Evolutionary conservation across 805 yeast species (phyloP).

Genomic region (Ogataea angusta): DNA sequence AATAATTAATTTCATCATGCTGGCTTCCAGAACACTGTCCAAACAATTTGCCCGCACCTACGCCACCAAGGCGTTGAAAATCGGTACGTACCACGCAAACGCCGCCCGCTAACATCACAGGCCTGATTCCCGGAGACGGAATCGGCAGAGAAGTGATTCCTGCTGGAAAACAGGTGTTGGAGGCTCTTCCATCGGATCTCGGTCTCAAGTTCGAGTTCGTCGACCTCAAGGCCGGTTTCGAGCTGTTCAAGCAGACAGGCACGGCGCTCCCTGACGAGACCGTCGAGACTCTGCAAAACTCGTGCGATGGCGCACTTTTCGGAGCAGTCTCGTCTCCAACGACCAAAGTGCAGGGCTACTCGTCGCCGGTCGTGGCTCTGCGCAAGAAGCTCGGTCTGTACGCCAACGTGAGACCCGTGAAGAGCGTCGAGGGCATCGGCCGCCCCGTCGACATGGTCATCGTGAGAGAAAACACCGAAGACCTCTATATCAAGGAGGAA

Average conservation of each 20-base stretch:
- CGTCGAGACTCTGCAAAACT: slow-evolving; percentile 65
- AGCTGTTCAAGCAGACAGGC: slow-evolving; percentile 91
- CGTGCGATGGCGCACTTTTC: slow-evolving; percentile 95
- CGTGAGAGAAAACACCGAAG: slow-evolving; percentile 98
- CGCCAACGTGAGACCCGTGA: slow-evolving; percentile 97
- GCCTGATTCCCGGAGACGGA: slow-evolving; percentile 95
- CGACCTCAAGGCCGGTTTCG: slow-evolving; percentile 90
- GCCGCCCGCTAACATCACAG: slow-evolving; percentile 6
- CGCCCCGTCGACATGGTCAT: slow-evolving; percentile 96
- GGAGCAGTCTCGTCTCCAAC: slow-evolving; percentile 98
- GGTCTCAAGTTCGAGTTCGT: slow-evolving; percentile 83
- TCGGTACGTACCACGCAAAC: slow-evolving; percentile 35
- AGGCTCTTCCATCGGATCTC: slow-evolving; percentile 71
- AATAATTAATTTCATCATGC: slow-evolving; percentile 3
- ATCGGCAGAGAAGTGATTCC: slow-evolving; percentile 98
- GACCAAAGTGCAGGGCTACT: slow-evolving; percentile 90
- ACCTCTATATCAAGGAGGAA: slow-evolving; percentile 93
- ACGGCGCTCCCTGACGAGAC: slow-evolving; percentile 94
- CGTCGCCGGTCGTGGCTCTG: slow-evolving; percentile 98
- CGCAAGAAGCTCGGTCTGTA: slow-evolving; percentile 92
- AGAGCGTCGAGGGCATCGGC: slow-evolving; percentile 81
- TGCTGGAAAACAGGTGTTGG: slow-evolving; percentile 86
- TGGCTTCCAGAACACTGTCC: slow-evolving; percentile 8
- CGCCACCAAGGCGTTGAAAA: slow-evolving; percentile 46
- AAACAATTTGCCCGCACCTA: slow-evolving; percentile 6